Evolutionary conservation across 257 asterid species (phyloP).

Genomic region (Solanum gracilifrons): DNA sequence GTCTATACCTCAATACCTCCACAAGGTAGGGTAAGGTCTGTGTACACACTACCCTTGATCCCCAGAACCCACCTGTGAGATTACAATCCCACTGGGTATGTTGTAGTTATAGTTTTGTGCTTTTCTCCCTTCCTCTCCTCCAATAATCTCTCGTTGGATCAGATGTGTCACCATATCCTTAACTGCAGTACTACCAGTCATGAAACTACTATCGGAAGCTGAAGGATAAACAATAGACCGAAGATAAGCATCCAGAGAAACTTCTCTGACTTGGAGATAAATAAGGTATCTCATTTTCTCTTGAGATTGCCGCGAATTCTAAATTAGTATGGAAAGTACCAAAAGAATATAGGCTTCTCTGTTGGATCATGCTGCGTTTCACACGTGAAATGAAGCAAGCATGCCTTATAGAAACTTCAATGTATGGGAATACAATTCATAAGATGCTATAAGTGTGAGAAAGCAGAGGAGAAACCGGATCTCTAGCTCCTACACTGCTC

Average conservation of each 20-base stretch:
- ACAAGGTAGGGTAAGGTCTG: background rate
- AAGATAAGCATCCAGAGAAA: background rate
- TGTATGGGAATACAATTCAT: background rate
- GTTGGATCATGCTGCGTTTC: background rate
- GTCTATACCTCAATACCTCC: background rate
- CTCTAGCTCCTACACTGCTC: background rate
- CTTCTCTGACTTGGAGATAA: background rate
- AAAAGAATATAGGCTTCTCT: background rate
- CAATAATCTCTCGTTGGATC: background rate
- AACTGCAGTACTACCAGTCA: background rate
- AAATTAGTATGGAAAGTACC: background rate
- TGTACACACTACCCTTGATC: background rate
- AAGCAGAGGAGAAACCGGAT: background rate
- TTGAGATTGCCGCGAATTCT: background rate
- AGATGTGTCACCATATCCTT: background rate
- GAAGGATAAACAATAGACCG: background rate
- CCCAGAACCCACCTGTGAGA: background rate
- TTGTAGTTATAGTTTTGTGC: background rate
- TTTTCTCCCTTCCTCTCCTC: background rate
- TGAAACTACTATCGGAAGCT: background rate
- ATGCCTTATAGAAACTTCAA: background rate
- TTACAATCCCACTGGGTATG: background rate
- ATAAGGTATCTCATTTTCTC: background rate
- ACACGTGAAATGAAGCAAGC: background rate
- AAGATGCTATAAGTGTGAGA: background rate